Conservation (phyloP, 306 rosid genomes). For the Canavalia ensiformis region DNA sequence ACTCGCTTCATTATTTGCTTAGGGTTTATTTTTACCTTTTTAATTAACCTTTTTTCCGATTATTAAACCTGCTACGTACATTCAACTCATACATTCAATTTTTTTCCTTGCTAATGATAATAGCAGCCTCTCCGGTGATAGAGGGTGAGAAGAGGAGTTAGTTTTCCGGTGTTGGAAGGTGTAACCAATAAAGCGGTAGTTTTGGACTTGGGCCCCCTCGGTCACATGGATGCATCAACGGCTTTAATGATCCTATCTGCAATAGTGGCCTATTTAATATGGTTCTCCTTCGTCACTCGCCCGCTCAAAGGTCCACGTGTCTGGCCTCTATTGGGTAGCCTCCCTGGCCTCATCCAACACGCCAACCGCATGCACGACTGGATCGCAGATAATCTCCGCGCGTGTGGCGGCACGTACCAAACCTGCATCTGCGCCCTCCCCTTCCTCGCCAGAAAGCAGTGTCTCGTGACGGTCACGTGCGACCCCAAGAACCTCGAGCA, state of each 20-base stretch:
- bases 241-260: constrained; percentile 62
- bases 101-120: neutral
- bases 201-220: constrained; percentile 28
- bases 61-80: neutral
- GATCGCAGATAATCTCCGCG: constrained; percentile 82
- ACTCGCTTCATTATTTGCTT: neutral
- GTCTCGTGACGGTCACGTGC: constrained; percentile 91
- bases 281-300: constrained; percentile 67
- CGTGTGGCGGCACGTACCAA: constrained; percentile 91
- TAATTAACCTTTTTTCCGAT: no score
- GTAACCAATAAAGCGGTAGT: constrained; percentile 8
- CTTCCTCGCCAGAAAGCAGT: constrained; percentile 71
- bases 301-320: constrained; percentile 84
- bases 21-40: no score
- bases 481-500: constrained; percentile 90
- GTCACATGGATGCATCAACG: constrained; percentile 69
- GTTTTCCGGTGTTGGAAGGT: constrained; percentile 28
- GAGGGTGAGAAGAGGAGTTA: constrained; percentile 20
- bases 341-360: constrained; percentile 78
- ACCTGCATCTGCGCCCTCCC: constrained; percentile 80
- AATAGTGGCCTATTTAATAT: constrained; percentile 65
- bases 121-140: constrained; percentile 28
- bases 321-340: constrained; percentile 89
- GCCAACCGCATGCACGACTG: constrained; percentile 88
- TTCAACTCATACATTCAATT: neutral